Evolutionary conservation across 176 grass and related monocot species (phyloP).

Genomic region (Phoenix roebelenii): DNA sequence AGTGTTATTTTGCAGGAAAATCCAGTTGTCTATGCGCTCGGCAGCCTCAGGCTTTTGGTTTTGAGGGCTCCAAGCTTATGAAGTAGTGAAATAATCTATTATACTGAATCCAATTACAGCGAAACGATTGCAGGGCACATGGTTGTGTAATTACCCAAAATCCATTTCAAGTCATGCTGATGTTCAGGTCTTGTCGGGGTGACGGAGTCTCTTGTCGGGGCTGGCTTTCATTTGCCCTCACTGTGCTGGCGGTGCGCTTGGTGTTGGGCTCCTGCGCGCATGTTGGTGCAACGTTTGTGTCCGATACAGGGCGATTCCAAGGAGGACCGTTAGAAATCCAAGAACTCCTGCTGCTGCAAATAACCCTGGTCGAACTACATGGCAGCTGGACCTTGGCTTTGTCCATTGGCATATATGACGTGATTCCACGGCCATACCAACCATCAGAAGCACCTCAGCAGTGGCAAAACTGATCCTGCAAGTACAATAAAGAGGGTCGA

Average conservation of each 20-base stretch:
- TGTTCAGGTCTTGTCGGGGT: too few species aligned
- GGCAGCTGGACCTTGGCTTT: conserved; percentile 57
- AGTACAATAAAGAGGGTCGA: not conserved
- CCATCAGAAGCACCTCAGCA: conserved; percentile 74
- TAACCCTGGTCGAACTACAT: conserved; percentile 55
- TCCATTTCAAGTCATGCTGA: too few species aligned
- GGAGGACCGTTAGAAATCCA: conserved; percentile 57
- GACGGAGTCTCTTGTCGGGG: too few species aligned
- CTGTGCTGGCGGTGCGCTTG: not conserved
- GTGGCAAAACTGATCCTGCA: conserved; percentile 79
- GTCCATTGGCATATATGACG: conserved; percentile 64
- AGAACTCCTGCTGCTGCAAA: conserved; percentile 81
- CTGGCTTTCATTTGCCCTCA: too few species aligned
- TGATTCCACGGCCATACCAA: conserved; percentile 73
- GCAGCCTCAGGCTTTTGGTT: too few species aligned
- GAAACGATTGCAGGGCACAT: too few species aligned
- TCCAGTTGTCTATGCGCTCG: too few species aligned
- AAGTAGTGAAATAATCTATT: too few species aligned
- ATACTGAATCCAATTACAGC: too few species aligned
- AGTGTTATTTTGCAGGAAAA: not conserved
- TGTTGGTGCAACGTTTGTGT: conserved; percentile 23
- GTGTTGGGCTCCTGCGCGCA: not conserved
- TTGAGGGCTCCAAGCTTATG: conserved; percentile 8
- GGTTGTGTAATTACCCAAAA: too few species aligned
- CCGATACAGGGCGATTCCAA: conserved; percentile 69